Percentiles rank a stretch among this genome's conserved stretches.
These are phyloP conservation scores for Notholithocarpus densiflorus DNA, from an alignment of 306 rosid genomes.

Conservation along the genomic window DNA sequence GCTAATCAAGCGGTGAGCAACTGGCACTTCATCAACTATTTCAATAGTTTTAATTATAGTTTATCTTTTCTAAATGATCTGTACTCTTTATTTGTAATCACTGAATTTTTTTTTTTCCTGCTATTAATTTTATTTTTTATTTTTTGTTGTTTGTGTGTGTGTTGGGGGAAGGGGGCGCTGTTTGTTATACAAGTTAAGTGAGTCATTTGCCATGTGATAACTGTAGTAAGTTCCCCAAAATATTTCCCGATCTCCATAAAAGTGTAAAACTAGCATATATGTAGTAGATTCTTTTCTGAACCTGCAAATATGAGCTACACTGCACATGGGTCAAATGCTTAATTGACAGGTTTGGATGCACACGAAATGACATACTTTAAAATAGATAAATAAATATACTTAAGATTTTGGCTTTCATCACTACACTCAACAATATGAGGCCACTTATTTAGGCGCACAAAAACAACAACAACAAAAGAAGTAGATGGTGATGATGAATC, in stretches of 20 bases:
- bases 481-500: background rate
- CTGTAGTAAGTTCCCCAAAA: background rate
- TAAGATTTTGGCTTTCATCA: background rate
- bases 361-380: background rate
- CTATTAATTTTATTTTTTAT: too few species aligned
- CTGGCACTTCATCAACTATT: slow-evolving; percentile 2
- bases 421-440: background rate
- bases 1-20: slow-evolving; percentile 80
- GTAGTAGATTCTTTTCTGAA: background rate
- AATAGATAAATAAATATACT: background rate
- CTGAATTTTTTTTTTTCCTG: background rate
- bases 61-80: background rate
- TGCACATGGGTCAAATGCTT: too few species aligned
- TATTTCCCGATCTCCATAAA: background rate
- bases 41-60: background rate
- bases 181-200: background rate
- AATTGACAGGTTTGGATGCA: too few species aligned
- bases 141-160: too few species aligned
- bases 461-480: too few species aligned
- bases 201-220: background rate
- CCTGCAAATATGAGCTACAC: background rate
- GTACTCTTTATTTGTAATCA: background rate
- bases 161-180: too few species aligned
- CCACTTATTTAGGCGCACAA: background rate
- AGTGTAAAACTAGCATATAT: background rate